Percentiles rank a stretch among this genome's conserved stretches.
These are phyloP conservation scores for Aspergillus aculeatus DNA, from an alignment of 2,329 filamentous ascomycete genomes.

Conservation along the genomic window DNA sequence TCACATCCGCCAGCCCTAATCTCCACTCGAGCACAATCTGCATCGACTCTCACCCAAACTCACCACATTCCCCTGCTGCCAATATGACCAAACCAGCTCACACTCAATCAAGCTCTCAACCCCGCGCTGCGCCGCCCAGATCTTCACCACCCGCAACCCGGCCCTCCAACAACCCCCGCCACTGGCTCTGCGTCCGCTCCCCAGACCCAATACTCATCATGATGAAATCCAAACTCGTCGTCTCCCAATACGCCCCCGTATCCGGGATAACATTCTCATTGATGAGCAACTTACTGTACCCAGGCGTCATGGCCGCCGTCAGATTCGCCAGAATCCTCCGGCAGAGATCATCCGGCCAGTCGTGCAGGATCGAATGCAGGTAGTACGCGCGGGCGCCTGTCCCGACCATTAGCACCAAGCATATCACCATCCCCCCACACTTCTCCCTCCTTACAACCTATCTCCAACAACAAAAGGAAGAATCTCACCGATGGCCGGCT, in stretches of 20 bases:
- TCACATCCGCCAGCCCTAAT: no score
- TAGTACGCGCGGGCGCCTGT: slow-evolving; percentile 34
- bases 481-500: slow-evolving; percentile 45
- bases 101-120: slow-evolving; percentile 29
- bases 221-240: slow-evolving; percentile 40
- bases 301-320: slow-evolving; percentile 33
- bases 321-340: slow-evolving; percentile 32
- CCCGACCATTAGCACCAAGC: no score
- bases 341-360: slow-evolving; percentile 36
- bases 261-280: slow-evolving; percentile 46
- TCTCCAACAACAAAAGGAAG: no score
- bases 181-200: slow-evolving; percentile 44
- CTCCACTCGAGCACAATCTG: no score
- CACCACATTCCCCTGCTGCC: no score
- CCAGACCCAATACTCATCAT: slow-evolving; percentile 44
- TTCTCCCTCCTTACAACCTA: no score
- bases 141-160: slow-evolving; percentile 38
- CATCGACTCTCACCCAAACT: no score
- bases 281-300: slow-evolving; percentile 46
- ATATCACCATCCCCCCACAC: no score
- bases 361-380: slow-evolving; percentile 21
- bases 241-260: slow-evolving; percentile 32
- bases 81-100: slow-evolving; percentile 14
- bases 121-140: slow-evolving; percentile 28
- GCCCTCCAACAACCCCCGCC: slow-evolving; percentile 32